These are phyloP conservation scores for Russula foetens DNA, from an alignment of 768 basidiomycete species.

Conservation along the genomic window DNA sequence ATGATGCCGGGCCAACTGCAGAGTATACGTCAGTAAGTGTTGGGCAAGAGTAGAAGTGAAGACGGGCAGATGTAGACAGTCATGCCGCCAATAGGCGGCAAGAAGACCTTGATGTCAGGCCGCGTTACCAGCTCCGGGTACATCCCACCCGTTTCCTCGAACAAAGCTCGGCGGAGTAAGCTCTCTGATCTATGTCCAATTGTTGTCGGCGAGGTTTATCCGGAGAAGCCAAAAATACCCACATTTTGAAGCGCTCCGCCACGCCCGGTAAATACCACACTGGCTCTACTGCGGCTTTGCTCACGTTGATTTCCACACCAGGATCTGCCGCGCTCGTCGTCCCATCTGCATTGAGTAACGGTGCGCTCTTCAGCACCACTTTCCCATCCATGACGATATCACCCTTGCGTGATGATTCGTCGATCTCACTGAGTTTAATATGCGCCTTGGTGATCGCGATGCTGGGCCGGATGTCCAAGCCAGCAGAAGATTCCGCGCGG, in stretches of 20 bases:
- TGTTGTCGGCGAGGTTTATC: not conserved
- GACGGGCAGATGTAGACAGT: conserved; percentile 86
- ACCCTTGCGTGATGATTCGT: conserved; percentile 69
- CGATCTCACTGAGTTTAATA: conserved; percentile 90
- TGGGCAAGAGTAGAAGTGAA: not conserved
- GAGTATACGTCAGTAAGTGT: not conserved
- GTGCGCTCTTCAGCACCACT: conserved; percentile 64
- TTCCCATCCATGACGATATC: conserved; percentile 73
- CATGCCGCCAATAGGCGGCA: conserved; percentile 87
- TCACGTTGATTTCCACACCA: conserved; percentile 82
- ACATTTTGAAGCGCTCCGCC: conserved; percentile 92
- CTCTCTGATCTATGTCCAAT: conserved; percentile 57
- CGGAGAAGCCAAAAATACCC: conserved; percentile 25
- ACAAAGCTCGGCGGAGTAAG: conserved; percentile 80
- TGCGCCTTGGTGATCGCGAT: conserved; percentile 92
- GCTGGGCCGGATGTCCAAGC: conserved; percentile 83
- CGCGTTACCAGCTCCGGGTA: conserved; percentile 94
- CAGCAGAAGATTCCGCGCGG: conserved; percentile 51
- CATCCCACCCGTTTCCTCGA: conserved; percentile 95
- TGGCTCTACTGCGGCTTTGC: conserved; percentile 93
- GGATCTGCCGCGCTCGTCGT: conserved; percentile 45
- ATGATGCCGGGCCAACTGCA: conserved; percentile 76
- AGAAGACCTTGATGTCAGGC: conserved; percentile 91
- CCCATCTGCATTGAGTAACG: conserved; percentile 57
- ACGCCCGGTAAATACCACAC: conserved; percentile 95